Evolutionary conservation across 805 yeast species (phyloP).

Genomic region (Sungouiella blattae): DNA sequence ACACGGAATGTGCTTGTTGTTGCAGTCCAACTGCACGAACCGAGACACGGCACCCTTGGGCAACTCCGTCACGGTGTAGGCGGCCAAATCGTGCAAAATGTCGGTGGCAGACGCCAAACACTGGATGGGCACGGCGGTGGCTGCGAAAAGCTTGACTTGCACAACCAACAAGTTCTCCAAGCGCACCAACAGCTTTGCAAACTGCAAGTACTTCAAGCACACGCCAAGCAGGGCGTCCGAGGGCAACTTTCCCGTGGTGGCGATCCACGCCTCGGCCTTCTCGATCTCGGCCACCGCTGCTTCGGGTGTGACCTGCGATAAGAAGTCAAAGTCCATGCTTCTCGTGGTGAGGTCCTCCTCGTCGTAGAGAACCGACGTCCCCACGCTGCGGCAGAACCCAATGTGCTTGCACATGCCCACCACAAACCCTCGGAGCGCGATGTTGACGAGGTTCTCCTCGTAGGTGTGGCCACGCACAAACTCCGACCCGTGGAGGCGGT

Average conservation of each 20-base stretch:
- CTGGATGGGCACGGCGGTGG: neutral
- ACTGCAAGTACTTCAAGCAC: constrained; percentile 19
- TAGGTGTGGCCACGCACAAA: neutral
- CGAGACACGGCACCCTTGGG: constrained; percentile 24
- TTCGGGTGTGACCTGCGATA: constrained; percentile 20
- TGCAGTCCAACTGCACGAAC: constrained; percentile 33
- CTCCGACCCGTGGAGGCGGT: neutral
- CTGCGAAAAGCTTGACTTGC: constrained; percentile 4
- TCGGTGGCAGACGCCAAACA: neutral
- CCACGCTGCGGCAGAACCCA: constrained; percentile 43
- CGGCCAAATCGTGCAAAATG: constrained; percentile 1
- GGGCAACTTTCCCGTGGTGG: neutral
- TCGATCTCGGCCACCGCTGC: constrained; percentile 28
- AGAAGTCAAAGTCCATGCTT: constrained; percentile 48
- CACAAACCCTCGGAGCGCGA: constrained; percentile 48
- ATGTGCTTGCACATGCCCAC: constrained; percentile 55
- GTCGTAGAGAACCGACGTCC: constrained; percentile 61
- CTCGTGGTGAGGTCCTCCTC: constrained; percentile 74
- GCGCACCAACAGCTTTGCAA: constrained; percentile 25
- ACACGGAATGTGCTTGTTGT: constrained; percentile 38
- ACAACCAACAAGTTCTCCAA: constrained; percentile 6
- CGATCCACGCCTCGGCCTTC: constrained; percentile 30
- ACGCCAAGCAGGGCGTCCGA: constrained; percentile 1
- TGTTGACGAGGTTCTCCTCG: constrained; percentile 31
- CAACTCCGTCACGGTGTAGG: neutral